Evolutionary conservation across 192 early-diverging fungal genomes (phyloP).

Genomic region (Mortierella antarctica): DNA sequence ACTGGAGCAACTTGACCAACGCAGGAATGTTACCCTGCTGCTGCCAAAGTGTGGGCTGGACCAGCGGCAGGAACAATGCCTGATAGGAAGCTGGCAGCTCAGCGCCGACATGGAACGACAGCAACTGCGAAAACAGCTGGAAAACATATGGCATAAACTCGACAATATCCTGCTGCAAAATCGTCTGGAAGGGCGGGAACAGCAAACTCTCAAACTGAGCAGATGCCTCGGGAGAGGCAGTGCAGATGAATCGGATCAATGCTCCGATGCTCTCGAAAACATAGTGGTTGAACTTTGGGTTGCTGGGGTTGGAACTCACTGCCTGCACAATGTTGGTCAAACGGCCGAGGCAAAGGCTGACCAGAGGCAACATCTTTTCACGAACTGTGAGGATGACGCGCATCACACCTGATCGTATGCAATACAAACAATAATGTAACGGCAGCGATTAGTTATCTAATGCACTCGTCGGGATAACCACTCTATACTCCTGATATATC

Average conservation of each 20-base stretch:
- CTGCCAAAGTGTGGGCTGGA: conserved; percentile 91
- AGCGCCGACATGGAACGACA: conserved; percentile 75
- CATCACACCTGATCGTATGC: conserved; percentile 71
- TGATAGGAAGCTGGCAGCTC: conserved; percentile 81
- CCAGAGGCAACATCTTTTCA: conserved; percentile 78
- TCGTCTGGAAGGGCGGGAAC: conserved; percentile 90
- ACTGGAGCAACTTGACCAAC: conserved; percentile 86
- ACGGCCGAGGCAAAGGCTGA: conserved; percentile 75
- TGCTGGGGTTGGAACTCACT: conserved; percentile 95
- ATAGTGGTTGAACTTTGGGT: conserved; percentile 98
- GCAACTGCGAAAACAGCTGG: conserved; percentile 92
- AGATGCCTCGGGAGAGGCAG: conserved; percentile 72
- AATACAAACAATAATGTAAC: conserved; percentile 3
- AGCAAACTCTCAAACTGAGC: conserved; percentile 86
- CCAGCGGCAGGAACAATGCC: conserved; percentile 76
- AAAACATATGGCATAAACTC: conserved; percentile 99
- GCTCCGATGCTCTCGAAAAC: conserved; percentile 93
- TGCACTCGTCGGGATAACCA: background rate
- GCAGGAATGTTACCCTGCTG: conserved; percentile 94
- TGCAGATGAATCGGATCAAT: conserved; percentile 88
- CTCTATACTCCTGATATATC: background rate
- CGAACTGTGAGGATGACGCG: conserved; percentile 84
- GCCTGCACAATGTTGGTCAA: conserved; percentile 83
- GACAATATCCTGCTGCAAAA: conserved; percentile 82
- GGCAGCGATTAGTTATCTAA: background rate